Percentiles rank a stretch among this genome's conserved stretches.
Conservation (phyloP, 768 basidiomycete species). For the Mrakia gelida region DNA sequence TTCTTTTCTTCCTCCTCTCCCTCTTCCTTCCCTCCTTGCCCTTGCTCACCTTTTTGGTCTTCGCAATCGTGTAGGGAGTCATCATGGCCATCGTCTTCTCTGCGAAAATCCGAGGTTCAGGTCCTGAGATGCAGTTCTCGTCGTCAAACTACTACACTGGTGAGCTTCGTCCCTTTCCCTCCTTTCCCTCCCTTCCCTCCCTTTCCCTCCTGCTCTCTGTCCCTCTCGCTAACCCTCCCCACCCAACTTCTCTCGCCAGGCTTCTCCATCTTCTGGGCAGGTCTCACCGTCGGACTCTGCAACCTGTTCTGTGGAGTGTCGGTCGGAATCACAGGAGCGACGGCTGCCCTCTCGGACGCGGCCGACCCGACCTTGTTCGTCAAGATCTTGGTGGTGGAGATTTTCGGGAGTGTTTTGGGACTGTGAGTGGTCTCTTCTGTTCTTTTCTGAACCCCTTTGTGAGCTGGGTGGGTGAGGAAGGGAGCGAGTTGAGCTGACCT, state of each 20-base stretch:
- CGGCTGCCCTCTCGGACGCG: conserved; percentile 90
- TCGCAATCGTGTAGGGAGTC: conserved; percentile 36
- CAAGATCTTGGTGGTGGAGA: conserved; percentile 90
- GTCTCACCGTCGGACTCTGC: conserved; percentile 86
- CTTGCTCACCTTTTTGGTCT: neutral
- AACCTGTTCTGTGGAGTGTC: conserved; percentile 92
- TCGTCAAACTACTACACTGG: conserved; percentile 89
- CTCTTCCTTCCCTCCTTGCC: neutral
- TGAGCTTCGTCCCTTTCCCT: conserved; percentile 38
- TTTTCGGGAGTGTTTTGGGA: conserved; percentile 63
- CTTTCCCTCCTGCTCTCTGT: conserved; percentile 3
- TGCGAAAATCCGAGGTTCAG: conserved; percentile 58
- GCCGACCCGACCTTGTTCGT: conserved; percentile 92
- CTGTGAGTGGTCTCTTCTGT: conserved; percentile 60
- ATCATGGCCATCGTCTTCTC: conserved; percentile 97
- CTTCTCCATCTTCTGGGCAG: conserved; percentile 94
- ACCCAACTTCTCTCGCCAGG: conserved; percentile 49
- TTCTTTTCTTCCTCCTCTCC: neutral
- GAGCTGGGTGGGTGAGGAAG: neutral
- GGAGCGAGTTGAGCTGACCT: conserved; percentile 61
- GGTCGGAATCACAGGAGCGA: conserved; percentile 92
- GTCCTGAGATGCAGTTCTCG: conserved; percentile 70
- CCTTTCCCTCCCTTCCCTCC: neutral
- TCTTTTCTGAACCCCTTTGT: neutral
- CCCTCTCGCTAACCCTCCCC: neutral